Base-by-base conservation (phyloP, 371 early-diverging fungal species). In the Mortierella sp. region DNA sequence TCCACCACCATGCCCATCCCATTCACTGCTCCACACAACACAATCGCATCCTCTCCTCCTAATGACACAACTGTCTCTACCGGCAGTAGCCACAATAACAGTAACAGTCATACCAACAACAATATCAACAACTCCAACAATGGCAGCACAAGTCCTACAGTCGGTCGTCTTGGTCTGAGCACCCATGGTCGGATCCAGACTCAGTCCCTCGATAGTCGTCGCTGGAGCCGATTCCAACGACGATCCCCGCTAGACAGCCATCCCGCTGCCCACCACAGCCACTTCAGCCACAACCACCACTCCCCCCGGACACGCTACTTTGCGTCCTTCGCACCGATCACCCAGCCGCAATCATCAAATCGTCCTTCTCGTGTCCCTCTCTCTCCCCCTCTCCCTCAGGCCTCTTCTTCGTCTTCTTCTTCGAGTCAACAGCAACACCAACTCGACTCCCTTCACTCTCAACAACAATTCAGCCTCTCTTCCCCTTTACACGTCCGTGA, bases 291-390 rank as follows among this genome's bases (percentile, higher is more conserved):
- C 60, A 51, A 46, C 44, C 60, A 77, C 14, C 77, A 79, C 76
- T 84, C 85, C 46, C 81, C 78, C 21, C 75, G 85, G 70, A 73
- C 81, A 48, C 84, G 84, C 55, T 71, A 77, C 65, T 56, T 56
- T 29, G 54, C 83, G 14, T 76, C 79, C 16, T 60, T 65, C 16
- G 75, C 77, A 24, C 77, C 70, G 11, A 75, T 68, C 38, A 75
- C 65, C 51, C 75, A 49, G 8, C 68, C 49, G 27, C 29, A 41
- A 41, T 41, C 74, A 7, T 71, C 56, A n/a, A 44, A n/a, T 48
- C 75, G 43, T 32, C 44, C 51, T 14, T 71, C 72, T 55, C 18
- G 18, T 24, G 16, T 29, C 65, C n/a, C 43, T 49, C 41, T 55
- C 41, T 54, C 58, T 5, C 18, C 27, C 5, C 21, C 75, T 32